Conservation (phyloP, 345 rosid genomes). For the Ricinus communis region DNA sequence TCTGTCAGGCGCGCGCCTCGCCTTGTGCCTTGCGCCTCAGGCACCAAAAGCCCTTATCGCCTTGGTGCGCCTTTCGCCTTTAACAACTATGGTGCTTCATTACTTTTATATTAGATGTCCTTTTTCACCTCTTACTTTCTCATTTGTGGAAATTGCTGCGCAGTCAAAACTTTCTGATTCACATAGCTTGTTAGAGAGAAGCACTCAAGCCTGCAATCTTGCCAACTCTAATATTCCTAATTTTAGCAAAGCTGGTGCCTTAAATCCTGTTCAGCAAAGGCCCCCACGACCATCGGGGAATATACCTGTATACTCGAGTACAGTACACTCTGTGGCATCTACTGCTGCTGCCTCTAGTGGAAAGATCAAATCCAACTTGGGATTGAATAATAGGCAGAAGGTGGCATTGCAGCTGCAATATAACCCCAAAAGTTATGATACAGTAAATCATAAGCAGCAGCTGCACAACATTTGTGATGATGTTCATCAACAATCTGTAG, state of each 20-base stretch:
- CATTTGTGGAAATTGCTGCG: constrained; percentile 33
- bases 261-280: constrained; percentile 36
- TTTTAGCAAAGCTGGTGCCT: constrained; percentile 25
- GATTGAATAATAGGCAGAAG: constrained; percentile 21
- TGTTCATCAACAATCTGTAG: constrained; percentile 25
- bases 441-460: constrained; percentile 29
- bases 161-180: constrained; percentile 60
- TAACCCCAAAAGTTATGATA: constrained; percentile 29
- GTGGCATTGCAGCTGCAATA: constrained; percentile 23
- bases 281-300: constrained; percentile 29
- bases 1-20: too few species aligned
- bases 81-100: too few species aligned
- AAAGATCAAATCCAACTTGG: constrained; percentile 30
- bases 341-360: constrained; percentile 24
- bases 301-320: constrained; percentile 19
- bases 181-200: constrained; percentile 34
- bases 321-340: constrained; percentile 30
- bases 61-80: too few species aligned
- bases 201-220: constrained; percentile 33
- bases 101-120: constrained; percentile 7
- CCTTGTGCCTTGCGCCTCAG: too few species aligned
- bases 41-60: too few species aligned
- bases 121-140: constrained; percentile 15
- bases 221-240: constrained; percentile 34
- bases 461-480: constrained; percentile 24